phyloP scores from a whole-genome alignment of 352 stramenopile genomes.

The Blastocystis sp. region DNA sequence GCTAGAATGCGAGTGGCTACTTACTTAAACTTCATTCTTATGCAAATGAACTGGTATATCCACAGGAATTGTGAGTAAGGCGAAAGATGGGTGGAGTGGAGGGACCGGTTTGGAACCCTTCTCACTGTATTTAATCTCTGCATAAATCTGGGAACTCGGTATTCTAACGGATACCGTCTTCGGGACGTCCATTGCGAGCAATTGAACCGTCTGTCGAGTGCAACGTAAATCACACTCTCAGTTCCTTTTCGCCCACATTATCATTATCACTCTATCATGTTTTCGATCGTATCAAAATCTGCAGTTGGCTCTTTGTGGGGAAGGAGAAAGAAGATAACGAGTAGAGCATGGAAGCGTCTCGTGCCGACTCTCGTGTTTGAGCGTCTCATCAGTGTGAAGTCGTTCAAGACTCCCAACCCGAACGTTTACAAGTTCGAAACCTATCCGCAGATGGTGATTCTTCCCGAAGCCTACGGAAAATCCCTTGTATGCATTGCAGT shows the following conservation, averaged over 20 bases:
- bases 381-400: conserved; percentile 24
- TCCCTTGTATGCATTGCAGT: neutral
- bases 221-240: too few species aligned
- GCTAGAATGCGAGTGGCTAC: neutral
- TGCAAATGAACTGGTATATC: conserved; percentile 40
- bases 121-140: neutral
- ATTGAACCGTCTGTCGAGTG: too few species aligned
- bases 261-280: conserved; percentile 6
- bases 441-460: conserved; percentile 34
- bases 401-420: conserved; percentile 6
- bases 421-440: conserved; percentile 23
- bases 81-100: neutral
- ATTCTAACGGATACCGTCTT: too few species aligned
- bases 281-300: neutral
- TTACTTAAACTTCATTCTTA: conserved; percentile 21
- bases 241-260: too few species aligned
- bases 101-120: neutral
- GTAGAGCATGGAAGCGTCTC: neutral
- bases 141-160: conserved; percentile 4
- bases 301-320: neutral
- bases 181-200: too few species aligned
- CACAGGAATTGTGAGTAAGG: neutral
- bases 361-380: neutral
- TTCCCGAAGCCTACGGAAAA: conserved; percentile 28
- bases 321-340: neutral